Conservation (phyloP, 805 yeast genomes). For the Pichia cephalocereana region DNA sequence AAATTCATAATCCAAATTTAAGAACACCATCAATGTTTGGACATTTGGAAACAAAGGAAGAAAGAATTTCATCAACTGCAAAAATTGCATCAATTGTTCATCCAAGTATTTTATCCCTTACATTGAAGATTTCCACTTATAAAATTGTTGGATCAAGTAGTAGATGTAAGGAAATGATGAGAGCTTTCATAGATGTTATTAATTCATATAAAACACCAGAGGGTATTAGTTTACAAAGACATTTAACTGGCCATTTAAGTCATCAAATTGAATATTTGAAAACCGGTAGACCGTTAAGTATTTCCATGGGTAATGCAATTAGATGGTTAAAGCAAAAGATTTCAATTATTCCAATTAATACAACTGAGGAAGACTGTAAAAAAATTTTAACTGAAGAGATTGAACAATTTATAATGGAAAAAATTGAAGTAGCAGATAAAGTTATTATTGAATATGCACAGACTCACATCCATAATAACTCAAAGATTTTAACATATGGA, state of each 20-base stretch:
- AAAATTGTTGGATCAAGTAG: slow-evolving; percentile 84
- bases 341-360: slow-evolving; percentile 68
- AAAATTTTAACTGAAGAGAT: slow-evolving; percentile 52
- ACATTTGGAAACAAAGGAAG: slow-evolving; percentile 73
- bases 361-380: slow-evolving; percentile 61
- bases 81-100: slow-evolving; percentile 66
- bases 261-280: slow-evolving; percentile 90
- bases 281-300: slow-evolving; percentile 82
- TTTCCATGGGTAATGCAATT: slow-evolving; percentile 96
- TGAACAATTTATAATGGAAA: slow-evolving; percentile 74
- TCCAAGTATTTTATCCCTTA: slow-evolving; percentile 71
- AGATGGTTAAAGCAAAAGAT: slow-evolving; percentile 96
- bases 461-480: slow-evolving; percentile 62
- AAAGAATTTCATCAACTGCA: slow-evolving; percentile 52
- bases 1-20: slow-evolving; percentile 32
- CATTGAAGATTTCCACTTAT: slow-evolving; percentile 75
- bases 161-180: slow-evolving; percentile 76
- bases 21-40: slow-evolving; percentile 62
- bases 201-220: slow-evolving; percentile 75
- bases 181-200: slow-evolving; percentile 74
- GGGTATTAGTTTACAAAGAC: slow-evolving; percentile 78
- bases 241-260: slow-evolving; percentile 77
- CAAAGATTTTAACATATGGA: slow-evolving; percentile 80
- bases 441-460: slow-evolving; percentile 78
- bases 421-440: slow-evolving; percentile 72